Evolutionary conservation across 2,329 filamentous ascomycete genomes (phyloP).

Genomic region (Fusarium nodosum): DNA sequence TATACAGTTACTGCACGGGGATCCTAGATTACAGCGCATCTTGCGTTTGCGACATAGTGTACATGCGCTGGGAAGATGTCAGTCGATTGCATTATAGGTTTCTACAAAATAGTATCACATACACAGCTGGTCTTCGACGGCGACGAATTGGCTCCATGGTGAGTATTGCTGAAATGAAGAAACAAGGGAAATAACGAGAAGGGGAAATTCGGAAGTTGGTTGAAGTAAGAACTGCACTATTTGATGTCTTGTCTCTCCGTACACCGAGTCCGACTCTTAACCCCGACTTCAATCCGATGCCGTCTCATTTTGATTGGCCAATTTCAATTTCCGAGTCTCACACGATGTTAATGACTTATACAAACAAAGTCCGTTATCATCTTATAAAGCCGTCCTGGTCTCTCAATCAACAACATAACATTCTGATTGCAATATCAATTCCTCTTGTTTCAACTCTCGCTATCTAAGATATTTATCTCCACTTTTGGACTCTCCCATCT

Average conservation of each 20-base stretch:
- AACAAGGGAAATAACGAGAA: not conserved
- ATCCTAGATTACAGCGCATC: constrained; percentile 58
- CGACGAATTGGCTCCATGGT: constrained; percentile 44
- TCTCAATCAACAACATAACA: not conserved
- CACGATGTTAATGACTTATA: not conserved
- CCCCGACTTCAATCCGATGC: not conserved
- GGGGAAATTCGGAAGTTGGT: constrained; percentile 7
- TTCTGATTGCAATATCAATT: not conserved
- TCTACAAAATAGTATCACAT: not conserved
- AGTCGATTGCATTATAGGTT: too few species aligned
- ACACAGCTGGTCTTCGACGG: constrained; percentile 51
- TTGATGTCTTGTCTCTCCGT: constrained; percentile 16
- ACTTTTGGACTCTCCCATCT: not conserved
- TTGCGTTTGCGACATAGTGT: constrained; percentile 60
- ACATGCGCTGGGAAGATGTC: constrained; percentile 53
- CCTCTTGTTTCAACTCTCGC: not conserved
- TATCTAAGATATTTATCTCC: not conserved
- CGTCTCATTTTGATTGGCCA: not conserved
- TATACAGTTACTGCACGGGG: constrained; percentile 59
- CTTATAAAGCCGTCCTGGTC: not conserved
- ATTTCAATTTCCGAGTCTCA: fast-evolving
- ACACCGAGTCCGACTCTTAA: constrained; percentile 10
- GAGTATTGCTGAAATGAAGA: not conserved
- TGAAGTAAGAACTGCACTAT: constrained; percentile 15
- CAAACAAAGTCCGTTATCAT: not conserved